phyloP scores from a whole-genome alignment of 192 early-diverging fungal species.

The Coemansia sp. region DNA sequence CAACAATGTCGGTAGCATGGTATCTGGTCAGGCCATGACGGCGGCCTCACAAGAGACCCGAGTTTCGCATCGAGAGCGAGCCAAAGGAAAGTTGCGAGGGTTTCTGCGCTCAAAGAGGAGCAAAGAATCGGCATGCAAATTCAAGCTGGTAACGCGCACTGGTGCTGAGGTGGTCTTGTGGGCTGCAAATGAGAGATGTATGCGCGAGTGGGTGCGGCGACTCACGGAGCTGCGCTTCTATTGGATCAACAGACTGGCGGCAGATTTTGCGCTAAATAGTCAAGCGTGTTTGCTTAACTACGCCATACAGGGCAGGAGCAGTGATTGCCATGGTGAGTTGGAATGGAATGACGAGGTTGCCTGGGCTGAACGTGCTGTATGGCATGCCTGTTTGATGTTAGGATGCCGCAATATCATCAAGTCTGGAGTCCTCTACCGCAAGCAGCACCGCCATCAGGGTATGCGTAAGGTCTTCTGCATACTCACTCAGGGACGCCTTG shows the following conservation, averaged over 20 bases:
- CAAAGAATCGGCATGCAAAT: constrained; percentile 28
- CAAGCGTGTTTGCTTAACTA: constrained; percentile 42
- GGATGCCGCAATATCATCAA: constrained; percentile 53
- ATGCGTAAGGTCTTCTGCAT: constrained; percentile 54
- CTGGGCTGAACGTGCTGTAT: constrained; percentile 46
- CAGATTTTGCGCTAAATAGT: constrained; percentile 35
- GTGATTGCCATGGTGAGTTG: constrained; percentile 24
- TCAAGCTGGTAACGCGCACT: constrained; percentile 35
- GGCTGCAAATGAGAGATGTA: constrained; percentile 35
- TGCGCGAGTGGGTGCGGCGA: constrained; percentile 48
- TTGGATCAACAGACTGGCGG: constrained; percentile 42
- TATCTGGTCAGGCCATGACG: neutral
- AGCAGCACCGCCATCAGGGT: constrained; percentile 44
- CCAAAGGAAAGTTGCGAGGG: constrained; percentile 19
- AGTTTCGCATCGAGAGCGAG: constrained; percentile 3
- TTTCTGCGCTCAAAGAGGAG: constrained; percentile 33
- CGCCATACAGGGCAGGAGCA: constrained; percentile 31
- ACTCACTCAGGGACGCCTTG: constrained; percentile 39
- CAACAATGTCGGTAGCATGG: neutral
- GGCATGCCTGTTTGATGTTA: constrained; percentile 48
- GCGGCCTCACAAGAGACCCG: neutral
- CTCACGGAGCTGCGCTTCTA: constrained; percentile 41
- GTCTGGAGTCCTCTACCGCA: constrained; percentile 50
- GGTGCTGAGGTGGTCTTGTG: constrained; percentile 38
- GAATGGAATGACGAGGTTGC: constrained; percentile 40